Percentiles rank a stretch among this genome's conserved stretches.
Evolutionary conservation across 139 green algal species (phyloP).

Genomic region (Micractinium sp.): DNA sequence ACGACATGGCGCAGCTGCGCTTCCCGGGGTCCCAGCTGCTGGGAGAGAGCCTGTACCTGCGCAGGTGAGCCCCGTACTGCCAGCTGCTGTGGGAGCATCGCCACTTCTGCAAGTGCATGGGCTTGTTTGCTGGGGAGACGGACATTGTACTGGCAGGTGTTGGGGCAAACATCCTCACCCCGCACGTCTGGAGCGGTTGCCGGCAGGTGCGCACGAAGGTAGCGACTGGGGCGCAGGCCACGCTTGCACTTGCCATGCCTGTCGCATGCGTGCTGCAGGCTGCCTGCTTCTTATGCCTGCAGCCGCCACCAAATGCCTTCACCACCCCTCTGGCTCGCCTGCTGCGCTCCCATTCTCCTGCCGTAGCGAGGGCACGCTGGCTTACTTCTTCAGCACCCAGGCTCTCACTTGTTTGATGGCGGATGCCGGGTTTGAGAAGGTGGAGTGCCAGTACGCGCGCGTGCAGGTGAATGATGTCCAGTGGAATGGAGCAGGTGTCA

Average conservation of each 20-base stretch:
- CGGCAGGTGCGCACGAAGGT: background rate
- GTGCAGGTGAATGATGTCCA: constrained; percentile 45
- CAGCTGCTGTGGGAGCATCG: too few species aligned
- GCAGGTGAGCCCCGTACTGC: background rate
- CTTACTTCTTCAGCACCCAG: constrained; percentile 80
- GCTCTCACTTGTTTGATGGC: constrained; percentile 58
- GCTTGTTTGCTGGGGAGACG: too few species aligned
- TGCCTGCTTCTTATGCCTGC: too few species aligned
- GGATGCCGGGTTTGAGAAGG: constrained; percentile 60
- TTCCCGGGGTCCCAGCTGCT: constrained; percentile 52
- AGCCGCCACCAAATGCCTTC: too few species aligned
- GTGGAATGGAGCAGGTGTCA: background rate
- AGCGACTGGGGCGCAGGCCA: background rate
- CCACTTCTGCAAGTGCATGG: too few species aligned
- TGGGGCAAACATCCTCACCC: too few species aligned
- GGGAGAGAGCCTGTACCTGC: constrained; percentile 57
- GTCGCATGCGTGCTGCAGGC: too few species aligned
- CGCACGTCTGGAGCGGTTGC: too few species aligned
- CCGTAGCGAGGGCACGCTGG: constrained; percentile 72
- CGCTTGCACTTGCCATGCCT: too few species aligned
- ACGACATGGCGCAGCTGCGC: constrained; percentile 76
- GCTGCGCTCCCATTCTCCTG: constrained; percentile 49
- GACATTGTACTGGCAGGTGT: too few species aligned
- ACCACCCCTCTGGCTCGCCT: background rate
- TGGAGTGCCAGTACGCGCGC: constrained; percentile 71